Evolutionary conservation across 768 basidiomycete genomes (phyloP), one percentile per base, ranked within the genome.

Genomic region (Podaxis sp.): DNA sequence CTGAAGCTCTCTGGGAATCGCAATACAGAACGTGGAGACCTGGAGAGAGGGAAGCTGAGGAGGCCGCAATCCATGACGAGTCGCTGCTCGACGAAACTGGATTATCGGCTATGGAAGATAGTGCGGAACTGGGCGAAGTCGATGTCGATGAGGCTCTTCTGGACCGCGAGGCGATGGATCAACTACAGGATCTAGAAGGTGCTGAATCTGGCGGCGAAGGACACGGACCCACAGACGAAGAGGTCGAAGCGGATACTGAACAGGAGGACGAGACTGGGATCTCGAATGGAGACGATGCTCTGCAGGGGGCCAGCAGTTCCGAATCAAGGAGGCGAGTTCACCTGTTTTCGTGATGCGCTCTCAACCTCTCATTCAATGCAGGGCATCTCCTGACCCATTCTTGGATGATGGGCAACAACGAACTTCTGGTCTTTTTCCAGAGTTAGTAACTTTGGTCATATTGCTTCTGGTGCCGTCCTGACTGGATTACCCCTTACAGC

Each of bases 1-100:
- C 91, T 25, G 90, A 95, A 73, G 89, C 87, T 0, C 79, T 95
- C 9, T 97, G 94, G 94, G 87, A 90, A 48, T 73, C 80, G 37
- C 65, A 77, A 57, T 82, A 78, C 70, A 85, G 74, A 68, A 76
- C 74, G 9, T 89, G 89, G 88, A 82, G 71, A 67, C 84, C 87
- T 21, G 62, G 64, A 18, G 62, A 56, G 61, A 58, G 58, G 54
- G 55, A 46, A 63, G 47, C 23, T 7, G 37, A 62, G 50, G 61
- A 62, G 68, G 21, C 55, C 50, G 21, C 48, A 14, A 53, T 37
- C 46, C 46, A 35, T 27, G 56, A 23, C 21, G 42, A 27, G 36
- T 42, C 77, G 42, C 73, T 76, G 61, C 63, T 65, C 14, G 70
- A 72, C 18, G 67, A 76, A 27, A 68, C 73, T 28, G 72, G 74